These are phyloP conservation scores for Odonthalia washingtoniensis DNA, from an alignment of 31 red algal species.

Conservation along the genomic window DNA sequence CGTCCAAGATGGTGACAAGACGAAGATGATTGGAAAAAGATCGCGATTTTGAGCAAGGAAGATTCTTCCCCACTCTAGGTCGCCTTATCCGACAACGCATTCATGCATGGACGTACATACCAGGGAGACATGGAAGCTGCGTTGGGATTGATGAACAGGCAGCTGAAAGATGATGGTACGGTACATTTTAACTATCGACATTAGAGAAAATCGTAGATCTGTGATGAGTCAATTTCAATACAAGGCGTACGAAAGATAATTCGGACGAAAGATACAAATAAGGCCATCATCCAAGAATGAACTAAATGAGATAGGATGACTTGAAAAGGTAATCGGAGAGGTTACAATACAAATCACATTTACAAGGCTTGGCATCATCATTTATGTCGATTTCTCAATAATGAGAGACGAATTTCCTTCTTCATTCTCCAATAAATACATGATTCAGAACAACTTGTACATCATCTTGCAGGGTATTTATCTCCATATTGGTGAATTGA, in stretches of 20 bases:
- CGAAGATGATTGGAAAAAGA: too few relatives aligned
- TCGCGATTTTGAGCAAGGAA: too few relatives aligned
- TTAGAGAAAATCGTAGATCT: neutral
- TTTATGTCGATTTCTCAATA: neutral
- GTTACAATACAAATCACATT: conserved; percentile 9
- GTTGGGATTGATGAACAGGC: too few relatives aligned
- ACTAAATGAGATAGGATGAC: neutral
- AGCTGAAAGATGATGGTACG: too few relatives aligned
- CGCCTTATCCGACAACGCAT: too few relatives aligned
- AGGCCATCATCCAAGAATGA: neutral
- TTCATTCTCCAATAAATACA: neutral
- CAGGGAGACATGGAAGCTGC: too few relatives aligned
- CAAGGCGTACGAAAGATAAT: neutral
- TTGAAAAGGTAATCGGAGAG: neutral
- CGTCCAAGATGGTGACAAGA: too few relatives aligned
- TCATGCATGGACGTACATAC: too few relatives aligned
- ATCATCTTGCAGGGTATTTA: neutral
- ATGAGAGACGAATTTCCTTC: neutral
- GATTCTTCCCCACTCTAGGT: too few relatives aligned
- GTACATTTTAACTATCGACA: too few relatives aligned
- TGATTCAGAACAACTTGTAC: neutral
- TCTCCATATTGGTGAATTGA: neutral
- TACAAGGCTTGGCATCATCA: neutral
- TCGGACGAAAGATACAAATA: neutral
- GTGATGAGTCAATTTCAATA: conserved; percentile 8